phyloP scores from a whole-genome alignment of 164 flowering plant species.

The Magnolia officinalis region DNA sequence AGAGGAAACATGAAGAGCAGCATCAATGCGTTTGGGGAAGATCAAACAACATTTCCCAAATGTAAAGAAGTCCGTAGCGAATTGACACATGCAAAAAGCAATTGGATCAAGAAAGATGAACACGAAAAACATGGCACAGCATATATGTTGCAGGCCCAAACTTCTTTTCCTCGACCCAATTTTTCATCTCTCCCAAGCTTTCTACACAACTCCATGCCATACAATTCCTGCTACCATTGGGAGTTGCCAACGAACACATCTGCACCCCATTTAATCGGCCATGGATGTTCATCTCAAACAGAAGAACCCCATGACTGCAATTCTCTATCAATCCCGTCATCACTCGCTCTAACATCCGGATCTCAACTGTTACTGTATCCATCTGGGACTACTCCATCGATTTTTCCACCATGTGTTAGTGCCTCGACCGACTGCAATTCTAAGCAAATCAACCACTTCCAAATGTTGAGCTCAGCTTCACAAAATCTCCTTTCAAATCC shows the following conservation, averaged over 20 bases:
- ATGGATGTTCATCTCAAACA: conserved; percentile 31
- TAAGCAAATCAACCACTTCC: conserved; percentile 44
- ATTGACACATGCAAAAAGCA: conserved; percentile 13
- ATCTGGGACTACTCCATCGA: conserved; percentile 33
- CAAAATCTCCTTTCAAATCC: conserved; percentile 32
- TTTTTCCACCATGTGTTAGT: conserved; percentile 28
- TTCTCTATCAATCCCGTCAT: conserved; percentile 29
- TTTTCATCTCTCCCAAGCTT: background rate
- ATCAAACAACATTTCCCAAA: conserved; percentile 18
- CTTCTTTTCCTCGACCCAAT: background rate
- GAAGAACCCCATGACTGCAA: conserved; percentile 37
- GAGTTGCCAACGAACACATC: conserved; percentile 39
- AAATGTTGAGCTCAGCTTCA: conserved; percentile 37
- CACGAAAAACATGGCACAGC: conserved; percentile 16
- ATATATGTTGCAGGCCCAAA: background rate
- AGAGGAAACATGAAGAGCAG: conserved; percentile 21
- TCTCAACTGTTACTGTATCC: conserved; percentile 48
- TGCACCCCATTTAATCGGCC: conserved; percentile 30
- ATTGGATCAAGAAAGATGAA: conserved; percentile 27
- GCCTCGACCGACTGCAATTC: conserved; percentile 33
- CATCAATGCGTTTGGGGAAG: conserved; percentile 20
- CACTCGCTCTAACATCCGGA: conserved; percentile 35
- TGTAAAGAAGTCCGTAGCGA: conserved; percentile 20
- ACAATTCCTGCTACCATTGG: conserved; percentile 27
- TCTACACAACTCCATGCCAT: background rate